phyloP scores from a whole-genome alignment of 345 rosid genomes.

The Eucalyptus shirleyi region DNA sequence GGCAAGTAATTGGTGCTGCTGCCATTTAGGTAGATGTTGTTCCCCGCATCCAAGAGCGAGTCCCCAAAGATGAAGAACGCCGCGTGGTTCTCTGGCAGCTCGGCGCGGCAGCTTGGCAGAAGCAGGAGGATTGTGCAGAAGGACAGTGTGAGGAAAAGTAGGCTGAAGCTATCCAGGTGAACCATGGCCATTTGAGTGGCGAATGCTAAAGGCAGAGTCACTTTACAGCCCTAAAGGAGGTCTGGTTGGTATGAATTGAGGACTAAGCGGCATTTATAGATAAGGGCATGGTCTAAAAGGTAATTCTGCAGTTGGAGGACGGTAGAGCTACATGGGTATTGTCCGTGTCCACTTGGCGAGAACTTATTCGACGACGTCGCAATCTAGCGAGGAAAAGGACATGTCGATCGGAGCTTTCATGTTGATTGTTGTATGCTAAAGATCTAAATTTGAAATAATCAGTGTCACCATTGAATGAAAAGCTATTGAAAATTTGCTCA shows the following conservation, averaged over 20 bases:
- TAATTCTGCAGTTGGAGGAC: neutral
- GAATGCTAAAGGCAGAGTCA: neutral
- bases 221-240: neutral
- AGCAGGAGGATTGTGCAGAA: neutral
- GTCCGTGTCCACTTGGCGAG: neutral
- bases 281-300: neutral
- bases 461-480: neutral
- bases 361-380: neutral
- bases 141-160: neutral
- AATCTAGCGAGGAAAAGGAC: neutral
- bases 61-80: constrained; percentile 1
- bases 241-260: neutral
- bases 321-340: neutral
- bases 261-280: neutral
- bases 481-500: neutral
- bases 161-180: neutral
- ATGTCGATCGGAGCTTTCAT: neutral
- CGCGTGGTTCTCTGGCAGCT: neutral
- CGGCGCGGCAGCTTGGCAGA: neutral
- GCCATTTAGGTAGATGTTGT: neutral
- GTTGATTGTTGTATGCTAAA: neutral
- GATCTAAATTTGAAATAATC: neutral
- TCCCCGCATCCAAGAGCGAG: neutral
- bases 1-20: neutral
- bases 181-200: neutral